A percentile compares a stretch with the other conserved stretches of the same genome.
Conservation (phyloP, 1,284 basidiomycete genomes). For the Tilletia caries region DNA sequence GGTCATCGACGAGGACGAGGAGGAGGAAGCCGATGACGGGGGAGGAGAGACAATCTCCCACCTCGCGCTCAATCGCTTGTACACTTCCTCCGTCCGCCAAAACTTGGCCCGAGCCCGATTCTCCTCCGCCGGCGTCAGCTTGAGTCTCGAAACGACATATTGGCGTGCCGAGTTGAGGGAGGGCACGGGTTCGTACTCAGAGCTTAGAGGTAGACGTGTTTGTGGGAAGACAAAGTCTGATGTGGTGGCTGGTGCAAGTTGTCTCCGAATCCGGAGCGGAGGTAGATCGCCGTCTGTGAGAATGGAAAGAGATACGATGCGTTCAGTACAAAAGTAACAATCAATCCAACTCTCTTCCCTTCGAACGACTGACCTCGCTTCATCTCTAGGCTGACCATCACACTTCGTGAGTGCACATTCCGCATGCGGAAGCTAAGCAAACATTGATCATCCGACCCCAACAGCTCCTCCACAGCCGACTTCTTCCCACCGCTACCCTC, state of each 20-base stretch:
- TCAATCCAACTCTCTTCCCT: constrained; percentile 58
- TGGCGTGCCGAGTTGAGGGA: constrained; percentile 78
- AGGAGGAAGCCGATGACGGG: background rate
- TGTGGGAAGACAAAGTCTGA: constrained; percentile 76
- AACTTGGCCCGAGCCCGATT: constrained; percentile 86
- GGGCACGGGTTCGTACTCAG: constrained; percentile 66
- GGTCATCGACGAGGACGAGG: constrained; percentile 16
- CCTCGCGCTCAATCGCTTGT: constrained; percentile 71
- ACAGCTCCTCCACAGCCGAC: background rate
- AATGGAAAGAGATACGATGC: constrained; percentile 59
- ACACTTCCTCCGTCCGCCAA: constrained; percentile 56
- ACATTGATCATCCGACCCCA: constrained; percentile 15
- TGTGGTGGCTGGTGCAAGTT: background rate
- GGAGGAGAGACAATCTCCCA: constrained; percentile 72
- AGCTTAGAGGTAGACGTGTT: constrained; percentile 65
- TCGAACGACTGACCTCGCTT: background rate
- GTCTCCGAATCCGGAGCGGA: background rate
- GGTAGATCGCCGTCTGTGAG: constrained; percentile 33
- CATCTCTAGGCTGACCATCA: constrained; percentile 57
- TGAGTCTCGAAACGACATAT: constrained; percentile 78
- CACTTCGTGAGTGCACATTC: constrained; percentile 47
- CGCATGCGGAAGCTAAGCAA: constrained; percentile 10
- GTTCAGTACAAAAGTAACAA: constrained; percentile 77
- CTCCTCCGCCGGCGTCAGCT: constrained; percentile 64
- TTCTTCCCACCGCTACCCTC: background rate